Base-by-base conservation (phyloP, 2,329 filamentous ascomycete species). In the Arthroderma sp. region DNA sequence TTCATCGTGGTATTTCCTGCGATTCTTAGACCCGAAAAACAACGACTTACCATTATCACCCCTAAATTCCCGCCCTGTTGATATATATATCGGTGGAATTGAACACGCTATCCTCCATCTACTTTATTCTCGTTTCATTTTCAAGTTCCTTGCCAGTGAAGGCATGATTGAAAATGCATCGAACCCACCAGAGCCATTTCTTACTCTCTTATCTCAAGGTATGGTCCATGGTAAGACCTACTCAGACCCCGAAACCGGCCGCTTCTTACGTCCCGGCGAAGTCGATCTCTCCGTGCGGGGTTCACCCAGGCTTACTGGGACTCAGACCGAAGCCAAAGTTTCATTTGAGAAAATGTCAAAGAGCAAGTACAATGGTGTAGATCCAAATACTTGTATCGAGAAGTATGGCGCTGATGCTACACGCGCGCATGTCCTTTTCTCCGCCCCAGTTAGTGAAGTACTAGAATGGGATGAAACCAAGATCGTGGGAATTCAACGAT, bases 301-400 rank as follows among this genome's bases (percentile, higher is more conserved):
- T 0, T 72, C 74, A 11, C 86, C 86, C 0, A 75, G 76, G 56
- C 79, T 93, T n/a, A 76, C 76, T 17, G 77, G 79, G 0, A 86
- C 82, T 0, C 81, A 82, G 2, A 72, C 79, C 52, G 65, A 67
- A 0, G 82, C 86, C 1, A 79, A 75, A 28, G 71, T 89, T 17
- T 84, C 81, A 1, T 95, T 81, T 64, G 89, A 95, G 69, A 95
- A 95, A 68, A 95, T 95, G 90, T 93, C 87, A 39, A 95, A 95
- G 73, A 94, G 88, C 65, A 95, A 95, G 71, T 79, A 93, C 73
- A 95, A 95, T 66, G 90, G 90, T 25, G 88, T 95, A 5, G 88
- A 95, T 66, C 90, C 90, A 0, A 83, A 81, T 0, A 76, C 75
- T 0, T 87, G 86, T 61, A 88, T 93, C 58, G 73, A 77, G 6